A percentile compares a stretch with the other conserved stretches of the same genome.
phyloP scores from a whole-genome alignment of 208 protist genomes.

The Crithidia bombi region DNA sequence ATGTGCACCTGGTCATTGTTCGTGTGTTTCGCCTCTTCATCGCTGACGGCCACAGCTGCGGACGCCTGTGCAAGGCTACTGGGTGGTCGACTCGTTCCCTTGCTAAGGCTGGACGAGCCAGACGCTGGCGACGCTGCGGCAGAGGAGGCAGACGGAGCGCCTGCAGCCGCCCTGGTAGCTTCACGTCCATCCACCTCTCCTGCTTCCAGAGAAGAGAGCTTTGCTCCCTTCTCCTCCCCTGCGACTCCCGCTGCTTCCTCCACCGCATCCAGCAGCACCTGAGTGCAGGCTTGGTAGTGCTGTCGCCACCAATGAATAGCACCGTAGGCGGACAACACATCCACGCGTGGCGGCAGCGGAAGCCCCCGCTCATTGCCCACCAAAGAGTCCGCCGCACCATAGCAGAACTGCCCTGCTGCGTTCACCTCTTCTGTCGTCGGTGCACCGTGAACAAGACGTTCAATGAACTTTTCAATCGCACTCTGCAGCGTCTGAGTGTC shows the following conservation, averaged over 20 bases:
- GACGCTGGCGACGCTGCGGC: neutral
- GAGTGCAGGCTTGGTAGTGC: conserved; percentile 66
- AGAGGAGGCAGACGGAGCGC: neutral
- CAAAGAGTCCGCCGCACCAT: neutral
- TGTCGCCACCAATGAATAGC: conserved; percentile 53
- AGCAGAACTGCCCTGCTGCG: neutral
- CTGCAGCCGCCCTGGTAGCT: neutral
- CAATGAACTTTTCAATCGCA: conserved; percentile 27
- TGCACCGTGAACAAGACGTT: conserved; percentile 28
- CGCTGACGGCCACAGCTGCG: neutral
- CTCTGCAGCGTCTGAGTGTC: conserved; percentile 34
- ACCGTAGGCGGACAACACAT: conserved; percentile 43
- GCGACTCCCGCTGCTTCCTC: conserved; percentile 24
- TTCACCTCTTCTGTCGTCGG: conserved; percentile 1
- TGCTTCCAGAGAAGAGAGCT: neutral
- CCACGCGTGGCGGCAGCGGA: conserved; percentile 45
- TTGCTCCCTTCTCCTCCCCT: neutral
- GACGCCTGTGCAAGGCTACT: neutral
- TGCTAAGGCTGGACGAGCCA: neutral
- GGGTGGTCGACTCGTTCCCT: neutral
- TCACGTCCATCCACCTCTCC: neutral
- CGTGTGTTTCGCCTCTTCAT: neutral
- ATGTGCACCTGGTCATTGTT: no score
- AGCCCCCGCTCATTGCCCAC: neutral
- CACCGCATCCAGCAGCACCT: conserved; percentile 48